Evolutionary conservation across 257 asterid genomes (phyloP), one percentile per base, ranked within the genome.

Genomic region (Fraxinus excelsior): DNA sequence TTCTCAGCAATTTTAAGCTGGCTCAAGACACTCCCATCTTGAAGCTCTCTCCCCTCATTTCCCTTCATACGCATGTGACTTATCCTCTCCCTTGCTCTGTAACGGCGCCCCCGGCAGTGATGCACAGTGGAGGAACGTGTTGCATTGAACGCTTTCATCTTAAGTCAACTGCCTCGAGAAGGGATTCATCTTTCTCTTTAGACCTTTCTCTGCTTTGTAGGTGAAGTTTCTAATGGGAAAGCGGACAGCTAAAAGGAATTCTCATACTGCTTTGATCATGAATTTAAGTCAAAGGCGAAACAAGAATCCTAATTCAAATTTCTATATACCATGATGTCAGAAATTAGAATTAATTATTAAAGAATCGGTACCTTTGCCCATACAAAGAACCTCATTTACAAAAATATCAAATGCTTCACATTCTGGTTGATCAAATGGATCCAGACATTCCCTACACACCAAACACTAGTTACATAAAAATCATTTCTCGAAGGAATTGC

Each of bases 371-470:
- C 99, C 94, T 88, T 83, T 88, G 75, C 98, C 99, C 65, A 90
- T 80, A 81, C 97, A 94, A 34, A 89, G 84, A 86, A 79, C 84
- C 89, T 88, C 95, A 70, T 92, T 92, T 72, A 94, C 96, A 80
- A 94, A 94, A 74, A 94, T 67, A 81, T 92, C 97, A 71, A 82
- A 80, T 49, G 98, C 99, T 84, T 94, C 98, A 76, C 96, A 90
- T 86, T 94, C 99, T 40, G 99, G 99, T 74, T 88, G 86, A 68
- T 91, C 96, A 71, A 94, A 94, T 40, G 99, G 99, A 83, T 92
- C 97, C 87, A 89, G 75, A 72, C 93, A 94, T 85, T 94, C 99
- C 69, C 97, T 92, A 77, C 83, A 86, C 46, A 28, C 56, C 58
- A 80, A 84, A 72, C 31, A 37, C 46, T 32, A 51, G 40, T 60